Evolutionary conservation across 176 grass and related monocot genomes (phyloP).

Genomic region (Oryza coarctata): DNA sequence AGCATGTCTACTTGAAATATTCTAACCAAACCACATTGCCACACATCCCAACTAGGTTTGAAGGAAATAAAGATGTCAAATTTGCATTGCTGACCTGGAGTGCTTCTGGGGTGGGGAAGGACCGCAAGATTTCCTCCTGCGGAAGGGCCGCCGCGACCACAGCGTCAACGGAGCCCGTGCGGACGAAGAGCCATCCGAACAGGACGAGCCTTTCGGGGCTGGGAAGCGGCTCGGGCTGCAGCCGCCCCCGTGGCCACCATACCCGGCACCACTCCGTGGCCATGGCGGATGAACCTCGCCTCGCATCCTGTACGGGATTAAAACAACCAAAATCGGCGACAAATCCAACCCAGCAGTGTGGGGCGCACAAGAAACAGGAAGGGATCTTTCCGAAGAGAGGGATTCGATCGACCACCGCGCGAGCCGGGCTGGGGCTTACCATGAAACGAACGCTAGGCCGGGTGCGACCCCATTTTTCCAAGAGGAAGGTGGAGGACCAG

Average conservation of each 20-base stretch:
- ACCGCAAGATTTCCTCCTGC: conserved; percentile 35
- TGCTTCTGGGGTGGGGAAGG: conserved; percentile 20
- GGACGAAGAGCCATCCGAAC: conserved; percentile 44
- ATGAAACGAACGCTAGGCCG: neutral
- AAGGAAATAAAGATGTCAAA: neutral
- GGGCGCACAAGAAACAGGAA: neutral
- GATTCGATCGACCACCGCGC: neutral
- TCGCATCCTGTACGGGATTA: neutral
- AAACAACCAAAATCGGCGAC: conserved; percentile 1
- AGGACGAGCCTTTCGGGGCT: neutral
- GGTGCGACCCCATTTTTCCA: neutral
- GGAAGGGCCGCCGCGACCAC: conserved; percentile 27
- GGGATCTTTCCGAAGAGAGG: neutral
- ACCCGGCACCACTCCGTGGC: conserved; percentile 40
- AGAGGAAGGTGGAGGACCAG: neutral
- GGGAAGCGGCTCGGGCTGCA: neutral
- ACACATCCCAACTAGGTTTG: neutral
- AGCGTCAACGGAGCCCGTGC: conserved; percentile 9
- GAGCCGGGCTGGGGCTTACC: neutral
- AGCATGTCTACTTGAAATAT: neutral
- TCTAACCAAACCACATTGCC: neutral
- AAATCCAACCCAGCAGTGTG: neutral
- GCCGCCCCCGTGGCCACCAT: conserved; percentile 43
- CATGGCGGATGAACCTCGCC: neutral
- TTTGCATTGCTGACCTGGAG: conserved; percentile 32